Conservation (phyloP, 768 basidiomycete species). For the Paxillus involutus region DNA sequence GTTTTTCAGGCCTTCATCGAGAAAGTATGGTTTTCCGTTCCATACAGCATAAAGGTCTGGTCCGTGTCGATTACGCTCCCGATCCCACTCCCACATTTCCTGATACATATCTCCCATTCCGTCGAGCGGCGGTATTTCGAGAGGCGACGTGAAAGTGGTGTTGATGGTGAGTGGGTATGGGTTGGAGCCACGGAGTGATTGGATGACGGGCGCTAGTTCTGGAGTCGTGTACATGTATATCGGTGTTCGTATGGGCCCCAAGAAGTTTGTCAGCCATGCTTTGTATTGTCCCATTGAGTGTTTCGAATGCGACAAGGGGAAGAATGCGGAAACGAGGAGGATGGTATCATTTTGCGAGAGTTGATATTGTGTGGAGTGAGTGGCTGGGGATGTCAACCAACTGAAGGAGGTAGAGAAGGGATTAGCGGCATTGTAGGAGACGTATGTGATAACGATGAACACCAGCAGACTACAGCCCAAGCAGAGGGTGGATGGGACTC, state of each 20-base stretch:
- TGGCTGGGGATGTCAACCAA: background rate
- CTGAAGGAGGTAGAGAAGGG: background rate
- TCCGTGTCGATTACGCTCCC: slow-evolving; percentile 11
- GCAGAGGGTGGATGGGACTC: background rate
- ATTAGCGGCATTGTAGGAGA: slow-evolving; percentile 2
- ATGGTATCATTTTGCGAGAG: slow-evolving; percentile 2
- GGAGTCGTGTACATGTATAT: slow-evolving; percentile 23
- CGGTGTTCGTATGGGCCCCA: slow-evolving; percentile 16
- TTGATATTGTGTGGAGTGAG: background rate
- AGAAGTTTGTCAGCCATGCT: slow-evolving; percentile 18
- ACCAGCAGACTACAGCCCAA: background rate
- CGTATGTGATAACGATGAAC: background rate
- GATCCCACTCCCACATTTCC: slow-evolving; percentile 15
- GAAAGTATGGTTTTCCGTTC: slow-evolving; percentile 24
- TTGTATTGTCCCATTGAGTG: slow-evolving; percentile 21
- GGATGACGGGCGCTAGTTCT: slow-evolving; percentile 15
- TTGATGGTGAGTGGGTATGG: slow-evolving; percentile 13
- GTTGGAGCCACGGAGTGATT: slow-evolving; percentile 12
- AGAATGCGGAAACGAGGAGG: slow-evolving; percentile 28
- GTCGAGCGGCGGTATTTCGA: slow-evolving; percentile 23
- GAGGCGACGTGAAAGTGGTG: slow-evolving; percentile 19
- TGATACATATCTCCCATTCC: slow-evolving; percentile 13
- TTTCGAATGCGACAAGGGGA: slow-evolving; percentile 22
- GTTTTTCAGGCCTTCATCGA: slow-evolving; percentile 14
- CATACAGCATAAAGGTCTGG: slow-evolving; percentile 23